These are phyloP conservation scores for Chytriomyces sp. DNA, from an alignment of 192 early-diverging fungal species.

Conservation along the genomic window DNA sequence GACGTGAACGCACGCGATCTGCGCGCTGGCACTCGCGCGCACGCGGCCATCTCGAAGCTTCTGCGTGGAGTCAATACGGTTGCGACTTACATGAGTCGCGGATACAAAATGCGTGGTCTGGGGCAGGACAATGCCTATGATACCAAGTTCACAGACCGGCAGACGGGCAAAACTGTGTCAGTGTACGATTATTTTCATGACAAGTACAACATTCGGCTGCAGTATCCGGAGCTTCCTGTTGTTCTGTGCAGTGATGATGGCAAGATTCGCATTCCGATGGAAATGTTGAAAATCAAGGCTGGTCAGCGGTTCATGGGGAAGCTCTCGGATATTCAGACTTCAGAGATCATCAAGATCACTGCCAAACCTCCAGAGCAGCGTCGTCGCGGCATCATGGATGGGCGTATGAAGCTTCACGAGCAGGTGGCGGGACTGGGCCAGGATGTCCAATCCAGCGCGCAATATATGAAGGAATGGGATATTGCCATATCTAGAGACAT, in stretches of 20 bases:
- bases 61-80: neutral
- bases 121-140: neutral
- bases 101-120: neutral
- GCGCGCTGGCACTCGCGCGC: neutral
- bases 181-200: conserved; percentile 48
- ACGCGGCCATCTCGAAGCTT: conserved; percentile 16
- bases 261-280: conserved; percentile 36
- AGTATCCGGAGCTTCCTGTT: conserved; percentile 10
- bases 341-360: conserved; percentile 36
- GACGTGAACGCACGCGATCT: neutral
- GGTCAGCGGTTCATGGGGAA: conserved; percentile 33
- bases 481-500: conserved; percentile 38
- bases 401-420: conserved; percentile 5
- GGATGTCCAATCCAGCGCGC: neutral
- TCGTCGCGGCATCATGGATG: conserved; percentile 19
- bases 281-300: conserved; percentile 13
- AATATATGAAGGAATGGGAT: conserved; percentile 35
- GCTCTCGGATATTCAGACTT: conserved; percentile 32
- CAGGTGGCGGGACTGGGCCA: neutral
- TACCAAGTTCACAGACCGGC: neutral
- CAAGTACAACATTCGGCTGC: conserved; percentile 3
- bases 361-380: conserved; percentile 31
- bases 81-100: neutral
- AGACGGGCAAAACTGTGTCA: neutral
- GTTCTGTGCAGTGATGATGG: conserved; percentile 14